Conservation (phyloP, 1,139 yeast genomes). For the Eremothecium cymbalariae region DNA sequence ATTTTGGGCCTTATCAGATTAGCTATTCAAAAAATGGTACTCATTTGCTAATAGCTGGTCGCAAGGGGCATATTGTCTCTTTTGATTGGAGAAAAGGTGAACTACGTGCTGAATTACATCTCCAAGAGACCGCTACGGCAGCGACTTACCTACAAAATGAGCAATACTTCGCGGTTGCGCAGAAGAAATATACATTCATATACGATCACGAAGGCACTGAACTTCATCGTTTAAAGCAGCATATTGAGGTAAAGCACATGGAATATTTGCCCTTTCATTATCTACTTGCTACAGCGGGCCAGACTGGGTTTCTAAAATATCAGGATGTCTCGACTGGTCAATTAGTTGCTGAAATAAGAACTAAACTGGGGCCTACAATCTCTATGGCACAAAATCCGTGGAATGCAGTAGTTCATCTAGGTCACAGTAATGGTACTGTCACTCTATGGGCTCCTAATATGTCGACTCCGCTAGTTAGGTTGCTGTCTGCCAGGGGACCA, state of each 20-base stretch:
- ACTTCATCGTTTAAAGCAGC: constrained; percentile 84
- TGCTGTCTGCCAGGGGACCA: constrained; percentile 79
- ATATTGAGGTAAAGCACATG: constrained; percentile 71
- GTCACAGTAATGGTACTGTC: constrained; percentile 90
- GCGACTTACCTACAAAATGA: constrained; percentile 87
- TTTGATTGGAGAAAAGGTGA: constrained; percentile 92
- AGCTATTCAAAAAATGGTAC: constrained; percentile 87
- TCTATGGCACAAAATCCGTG: constrained; percentile 88
- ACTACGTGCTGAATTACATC: constrained; percentile 69
- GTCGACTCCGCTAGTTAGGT: constrained; percentile 76
- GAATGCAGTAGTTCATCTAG: constrained; percentile 92
- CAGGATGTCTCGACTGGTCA: constrained; percentile 95
- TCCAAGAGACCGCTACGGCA: constrained; percentile 84
- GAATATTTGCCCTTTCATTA: constrained; percentile 93
- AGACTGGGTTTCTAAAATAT: constrained; percentile 78
- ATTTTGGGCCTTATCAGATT: constrained; percentile 78
- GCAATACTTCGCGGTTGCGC: constrained; percentile 94
- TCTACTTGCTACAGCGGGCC: constrained; percentile 78
- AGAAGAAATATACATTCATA: constrained; percentile 85
- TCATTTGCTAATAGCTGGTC: constrained; percentile 74
- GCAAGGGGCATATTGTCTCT: constrained; percentile 90
- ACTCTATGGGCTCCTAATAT: constrained; percentile 90
- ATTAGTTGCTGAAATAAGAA: constrained; percentile 71
- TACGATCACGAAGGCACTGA: constrained; percentile 90
- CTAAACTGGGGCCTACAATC: constrained; percentile 84